Conservation (phyloP, 805 yeast species). For the Yamadazyma philogaea region DNA sequence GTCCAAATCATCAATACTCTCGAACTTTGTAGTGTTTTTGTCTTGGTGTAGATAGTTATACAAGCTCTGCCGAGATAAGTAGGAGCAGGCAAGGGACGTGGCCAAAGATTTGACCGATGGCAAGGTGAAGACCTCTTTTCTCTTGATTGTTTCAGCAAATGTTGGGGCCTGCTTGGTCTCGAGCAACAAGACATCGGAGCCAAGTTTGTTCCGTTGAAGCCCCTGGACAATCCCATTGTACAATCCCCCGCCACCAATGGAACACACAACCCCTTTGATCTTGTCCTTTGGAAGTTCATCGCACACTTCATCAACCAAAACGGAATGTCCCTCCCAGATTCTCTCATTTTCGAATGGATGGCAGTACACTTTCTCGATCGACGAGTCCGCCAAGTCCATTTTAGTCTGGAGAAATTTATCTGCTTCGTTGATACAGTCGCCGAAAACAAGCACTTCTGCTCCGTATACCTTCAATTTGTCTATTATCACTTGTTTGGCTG, state of each 20-base stretch:
- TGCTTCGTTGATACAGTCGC: slow-evolving; percentile 33
- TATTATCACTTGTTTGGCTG: slow-evolving; percentile 20
- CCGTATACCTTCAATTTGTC: slow-evolving; percentile 19
- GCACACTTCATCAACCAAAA: slow-evolving; percentile 25
- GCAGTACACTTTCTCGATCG: slow-evolving; percentile 23
- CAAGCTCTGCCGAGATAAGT: slow-evolving; percentile 21
- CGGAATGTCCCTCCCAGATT: slow-evolving; percentile 33
- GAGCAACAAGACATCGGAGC: slow-evolving; percentile 21
- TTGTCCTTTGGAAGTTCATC: slow-evolving; percentile 8
- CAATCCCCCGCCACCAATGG: slow-evolving; percentile 38
- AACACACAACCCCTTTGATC: slow-evolving; percentile 27
- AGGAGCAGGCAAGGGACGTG: slow-evolving; percentile 30
- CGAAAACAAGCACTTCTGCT: slow-evolving; percentile 24
- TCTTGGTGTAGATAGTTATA: slow-evolving; percentile 16
- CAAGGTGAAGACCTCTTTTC: slow-evolving; percentile 20
- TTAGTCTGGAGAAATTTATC: slow-evolving; percentile 21
- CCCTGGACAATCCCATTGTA: slow-evolving; percentile 32
- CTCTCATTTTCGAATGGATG: slow-evolving; percentile 33
- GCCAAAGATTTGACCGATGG: slow-evolving; percentile 24
- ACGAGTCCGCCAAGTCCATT: slow-evolving; percentile 12
- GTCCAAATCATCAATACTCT: slow-evolving; percentile 26
- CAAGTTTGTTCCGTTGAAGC: slow-evolving; percentile 14
- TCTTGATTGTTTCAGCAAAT: slow-evolving; percentile 22
- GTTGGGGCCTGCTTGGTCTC: slow-evolving; percentile 31
- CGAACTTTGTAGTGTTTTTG: slow-evolving; percentile 18